These are phyloP conservation scores for Phyllostachys edulis DNA, from an alignment of 176 grass and related monocot genomes.

Conservation along the genomic window DNA sequence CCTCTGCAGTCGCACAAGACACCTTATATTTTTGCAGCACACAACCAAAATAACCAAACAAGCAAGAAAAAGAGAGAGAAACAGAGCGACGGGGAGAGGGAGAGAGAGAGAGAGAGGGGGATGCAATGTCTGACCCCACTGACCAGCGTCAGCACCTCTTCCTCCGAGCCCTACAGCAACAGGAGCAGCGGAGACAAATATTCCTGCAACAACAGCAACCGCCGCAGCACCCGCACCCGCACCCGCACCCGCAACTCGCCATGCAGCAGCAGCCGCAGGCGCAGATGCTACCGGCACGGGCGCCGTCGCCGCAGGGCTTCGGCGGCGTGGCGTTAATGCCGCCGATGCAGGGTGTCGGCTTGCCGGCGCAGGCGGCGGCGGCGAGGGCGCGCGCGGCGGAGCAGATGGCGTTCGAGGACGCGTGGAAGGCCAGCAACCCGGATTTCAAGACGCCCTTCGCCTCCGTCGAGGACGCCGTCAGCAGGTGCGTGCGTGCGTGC, in stretches of 20 bases:
- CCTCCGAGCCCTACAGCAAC: conserved; percentile 22
- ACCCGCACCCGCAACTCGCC: not conserved
- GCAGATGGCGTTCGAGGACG: conserved; percentile 64
- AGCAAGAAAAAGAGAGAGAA: not conserved
- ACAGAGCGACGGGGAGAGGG: too few species aligned
- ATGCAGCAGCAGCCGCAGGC: conserved; percentile 26
- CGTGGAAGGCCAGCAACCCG: conserved; percentile 55
- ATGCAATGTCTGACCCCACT: not conserved
- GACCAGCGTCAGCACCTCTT: not conserved
- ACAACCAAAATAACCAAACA: not conserved
- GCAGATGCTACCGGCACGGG: not conserved
- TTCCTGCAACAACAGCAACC: not conserved
- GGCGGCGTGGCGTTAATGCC: not conserved
- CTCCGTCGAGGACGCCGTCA: conserved; percentile 64
- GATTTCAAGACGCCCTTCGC: conserved; percentile 60
- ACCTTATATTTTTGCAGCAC: too few species aligned
- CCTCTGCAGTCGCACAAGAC: too few species aligned
- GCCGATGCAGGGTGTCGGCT: not conserved
- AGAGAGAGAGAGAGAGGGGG: not conserved
- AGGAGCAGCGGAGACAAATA: not conserved
- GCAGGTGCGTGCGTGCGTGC: conserved; percentile 22
- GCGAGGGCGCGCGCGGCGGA: conserved; percentile 32
- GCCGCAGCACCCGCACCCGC: not conserved
- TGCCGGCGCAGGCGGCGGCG: not conserved
- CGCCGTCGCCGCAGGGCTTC: not conserved